Evolutionary conservation across 148 eudicot genomes (phyloP), one percentile per base, ranked within the genome.

Genomic region (Dianthus caryophyllus): DNA sequence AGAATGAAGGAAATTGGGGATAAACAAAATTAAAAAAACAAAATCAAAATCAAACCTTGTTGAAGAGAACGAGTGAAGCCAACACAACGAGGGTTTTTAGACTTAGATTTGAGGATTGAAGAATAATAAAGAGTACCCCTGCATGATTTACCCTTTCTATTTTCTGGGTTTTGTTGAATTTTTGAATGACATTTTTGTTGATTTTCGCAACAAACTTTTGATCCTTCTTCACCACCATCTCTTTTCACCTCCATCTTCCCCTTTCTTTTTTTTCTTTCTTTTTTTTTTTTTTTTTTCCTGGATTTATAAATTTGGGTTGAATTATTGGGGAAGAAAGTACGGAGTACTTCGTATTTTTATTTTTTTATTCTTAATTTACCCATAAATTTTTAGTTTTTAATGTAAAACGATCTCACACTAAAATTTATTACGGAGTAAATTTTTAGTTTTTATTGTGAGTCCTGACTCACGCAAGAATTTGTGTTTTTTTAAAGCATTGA

Each of bases 91-190:
- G 98, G 98, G 64, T 80, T 81, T 9, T 81, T 77, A 11, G 79
- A 74, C 70, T 89, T 81, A 48, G 96, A 86, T 79, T 85, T 85
- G 74, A 84, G 82, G 27, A 68, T 46, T 21, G 94, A 89, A 20
- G 98, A 87, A 61, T 81, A 92, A 31, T 85, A 89, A 14, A 89
- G 78, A 63, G 85, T 84, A 13, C 96, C 98, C 74, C 84, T 89
- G 69, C 96, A 92, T 0, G 98, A 82, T 71, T 81, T 92, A 0
- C 83, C 85, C 76, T 75, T 82, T 15, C 75, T 75, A 46, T 17
- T 11, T 55, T 22, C 18, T 54, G 49, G 30, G 22, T 27, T 29
- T 67, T 49, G 53, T 33, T 75, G 62, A 36, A 1, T 6, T 5
- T 16, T 39, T 44, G 26, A 56, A 25, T 63, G 26, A 26, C 61